Conservation (phyloP, 2,329 filamentous ascomycete genomes). For the Ilyonectria mors-panacis region DNA sequence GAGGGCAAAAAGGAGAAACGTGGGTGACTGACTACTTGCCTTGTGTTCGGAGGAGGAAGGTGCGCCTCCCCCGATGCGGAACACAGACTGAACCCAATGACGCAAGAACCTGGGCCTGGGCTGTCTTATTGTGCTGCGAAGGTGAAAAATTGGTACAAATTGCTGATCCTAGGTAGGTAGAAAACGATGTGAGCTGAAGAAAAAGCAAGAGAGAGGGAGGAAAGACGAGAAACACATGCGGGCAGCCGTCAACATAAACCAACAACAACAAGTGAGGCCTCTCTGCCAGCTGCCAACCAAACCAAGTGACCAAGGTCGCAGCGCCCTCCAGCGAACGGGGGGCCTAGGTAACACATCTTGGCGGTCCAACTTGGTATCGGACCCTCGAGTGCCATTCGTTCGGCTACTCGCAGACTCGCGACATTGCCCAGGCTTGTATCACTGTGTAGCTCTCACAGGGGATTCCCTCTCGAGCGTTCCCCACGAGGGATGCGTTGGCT, state of each 20-base stretch:
- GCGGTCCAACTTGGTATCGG: conserved; percentile 3
- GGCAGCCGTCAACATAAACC: background rate
- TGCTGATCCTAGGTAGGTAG: too few relatives aligned
- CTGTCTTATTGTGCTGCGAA: background rate
- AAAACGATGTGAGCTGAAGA: background rate
- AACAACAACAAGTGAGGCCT: background rate
- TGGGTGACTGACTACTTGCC: background rate
- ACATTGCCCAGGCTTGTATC: conserved; percentile 14
- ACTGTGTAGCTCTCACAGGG: conserved; percentile 8
- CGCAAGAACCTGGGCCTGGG: too few relatives aligned
- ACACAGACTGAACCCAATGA: background rate
- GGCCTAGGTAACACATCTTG: background rate
- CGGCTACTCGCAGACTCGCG: conserved; percentile 19
- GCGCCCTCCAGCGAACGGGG: background rate
- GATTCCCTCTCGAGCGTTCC: background rate
- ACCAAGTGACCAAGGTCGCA: background rate
- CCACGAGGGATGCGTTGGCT: conserved; percentile 1
- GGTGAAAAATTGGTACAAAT: background rate
- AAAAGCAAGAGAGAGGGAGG: background rate
- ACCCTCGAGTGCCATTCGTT: conserved; percentile 19
- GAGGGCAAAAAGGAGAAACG: background rate
- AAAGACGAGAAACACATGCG: background rate
- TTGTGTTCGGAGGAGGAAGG: background rate
- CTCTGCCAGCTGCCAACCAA: background rate
- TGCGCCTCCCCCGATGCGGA: too few relatives aligned